phyloP scores from a whole-genome alignment of 208 protist genomes.

The Entamoeba invadens region DNA sequence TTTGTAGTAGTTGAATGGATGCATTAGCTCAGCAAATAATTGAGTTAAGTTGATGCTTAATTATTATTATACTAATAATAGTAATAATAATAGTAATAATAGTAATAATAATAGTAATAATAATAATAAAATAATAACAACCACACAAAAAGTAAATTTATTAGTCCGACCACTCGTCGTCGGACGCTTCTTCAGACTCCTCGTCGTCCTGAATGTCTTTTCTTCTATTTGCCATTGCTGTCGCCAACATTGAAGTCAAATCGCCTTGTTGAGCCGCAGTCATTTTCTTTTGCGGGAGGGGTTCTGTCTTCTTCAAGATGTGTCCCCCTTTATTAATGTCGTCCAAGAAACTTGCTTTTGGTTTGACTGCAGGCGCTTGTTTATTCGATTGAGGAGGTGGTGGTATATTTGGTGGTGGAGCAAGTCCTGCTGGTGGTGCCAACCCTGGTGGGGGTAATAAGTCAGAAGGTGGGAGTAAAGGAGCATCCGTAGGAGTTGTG shows the following conservation, averaged over 20 bases:
- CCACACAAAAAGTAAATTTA: no score
- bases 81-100: no score
- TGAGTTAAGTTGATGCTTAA: no score
- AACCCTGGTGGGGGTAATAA: background rate
- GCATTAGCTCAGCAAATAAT: no score
- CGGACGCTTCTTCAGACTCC: background rate
- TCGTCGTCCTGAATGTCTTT: background rate
- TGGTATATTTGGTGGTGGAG: background rate
- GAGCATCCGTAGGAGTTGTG: background rate
- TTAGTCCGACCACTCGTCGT: background rate
- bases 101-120: no score
- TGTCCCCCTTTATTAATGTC: background rate
- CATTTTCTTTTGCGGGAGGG: background rate
- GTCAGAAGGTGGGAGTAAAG: background rate
- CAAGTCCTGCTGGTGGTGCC: no score
- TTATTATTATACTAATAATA: no score
- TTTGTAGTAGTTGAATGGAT: no score
- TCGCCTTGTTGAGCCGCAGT: background rate
- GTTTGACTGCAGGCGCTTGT: background rate
- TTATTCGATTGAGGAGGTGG: background rate
- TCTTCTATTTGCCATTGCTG: background rate
- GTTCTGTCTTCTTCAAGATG: background rate
- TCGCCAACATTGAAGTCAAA: background rate
- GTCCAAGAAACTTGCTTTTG: background rate
- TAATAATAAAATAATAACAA: no score